These are phyloP conservation scores for Mycena venus DNA, from an alignment of 768 basidiomycete species.

Conservation along the genomic window DNA sequence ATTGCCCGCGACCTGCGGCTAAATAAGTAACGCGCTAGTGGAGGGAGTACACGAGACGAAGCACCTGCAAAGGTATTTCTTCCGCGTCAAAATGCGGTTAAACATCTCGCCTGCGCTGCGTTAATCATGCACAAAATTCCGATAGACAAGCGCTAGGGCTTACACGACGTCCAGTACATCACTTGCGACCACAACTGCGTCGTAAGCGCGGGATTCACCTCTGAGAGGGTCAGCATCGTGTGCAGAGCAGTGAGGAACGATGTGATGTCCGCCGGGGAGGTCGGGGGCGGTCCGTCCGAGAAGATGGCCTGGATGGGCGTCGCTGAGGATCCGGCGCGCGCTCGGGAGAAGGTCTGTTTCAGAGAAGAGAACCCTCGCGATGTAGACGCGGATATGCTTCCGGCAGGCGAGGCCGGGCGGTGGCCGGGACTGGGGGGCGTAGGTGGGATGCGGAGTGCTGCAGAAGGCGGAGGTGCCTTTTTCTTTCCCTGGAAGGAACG, in stretches of 20 bases:
- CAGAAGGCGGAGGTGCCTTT: constrained; percentile 57
- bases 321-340: constrained; percentile 58
- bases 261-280: constrained; percentile 71
- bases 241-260: constrained; percentile 89
- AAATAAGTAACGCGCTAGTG: neutral
- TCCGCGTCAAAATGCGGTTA: constrained; percentile 89
- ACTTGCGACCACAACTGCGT: constrained; percentile 97
- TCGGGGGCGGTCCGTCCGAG: constrained; percentile 56
- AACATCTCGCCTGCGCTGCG: constrained; percentile 77
- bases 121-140: constrained; percentile 20
- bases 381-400: constrained; percentile 58
- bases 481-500: constrained; percentile 79
- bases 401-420: constrained; percentile 68
- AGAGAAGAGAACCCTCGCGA: constrained; percentile 77
- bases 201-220: constrained; percentile 90
- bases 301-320: constrained; percentile 67
- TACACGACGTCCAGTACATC: constrained; percentile 98
- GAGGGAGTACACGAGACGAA: neutral
- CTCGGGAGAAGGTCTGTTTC: constrained; percentile 71
- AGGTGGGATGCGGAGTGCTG: constrained; percentile 54
- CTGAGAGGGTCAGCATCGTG: constrained; percentile 84
- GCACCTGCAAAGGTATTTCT: constrained; percentile 94
- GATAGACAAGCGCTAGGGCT: constrained; percentile 45
- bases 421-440: constrained; percentile 62
- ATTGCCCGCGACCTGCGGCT: constrained; percentile 79